Evolutionary conservation across 148 eudicot species (phyloP), one percentile per base, ranked within the genome.

Genomic region (Nepenthes gracilis): DNA sequence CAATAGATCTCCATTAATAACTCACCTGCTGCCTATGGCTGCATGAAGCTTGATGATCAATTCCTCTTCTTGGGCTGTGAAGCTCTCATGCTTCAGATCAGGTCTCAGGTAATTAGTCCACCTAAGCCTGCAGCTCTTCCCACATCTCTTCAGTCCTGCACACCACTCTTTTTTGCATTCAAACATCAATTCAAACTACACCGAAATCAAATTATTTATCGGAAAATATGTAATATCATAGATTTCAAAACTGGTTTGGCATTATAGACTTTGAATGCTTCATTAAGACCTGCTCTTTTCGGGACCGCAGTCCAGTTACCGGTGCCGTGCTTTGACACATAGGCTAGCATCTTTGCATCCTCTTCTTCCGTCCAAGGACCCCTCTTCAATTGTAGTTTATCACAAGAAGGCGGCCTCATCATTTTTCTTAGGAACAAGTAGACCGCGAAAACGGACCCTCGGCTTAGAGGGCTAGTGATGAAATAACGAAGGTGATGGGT

Each of bases 11-110:
- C 23, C 4, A 12, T 3, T 13, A 49, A 33, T 2, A 56, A 70
- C 37, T 14, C 6, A 86, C 97, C 97, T 86, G 85, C 91, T 86
- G 32, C 97, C 97, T 60, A 90, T 77, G 54, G 91, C 77, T 36
- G 90, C 81, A 77, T 90, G 97, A 62, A 90, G 85, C 75, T 78
- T 83, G 55, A 90, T 79, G 34, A 90, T 81, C 70, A 80, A 57
- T 47, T 90, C 95, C 77, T 90, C 97, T 60, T 86, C 97, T 11
- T 86, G 80, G 33, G 77, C 71, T 53, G 85, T 82, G 73, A 90
- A 90, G 70, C 74, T 76, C 53, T 82, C 84, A 37, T 73, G 67
- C 59, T 58, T 70, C 15, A 66, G 36, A 67, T 74, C 81, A 38
- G 72, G 48, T 67, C 62, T 76, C n/a, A 52, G 54, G 49, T 67